Evolutionary conservation across 257 asterid genomes (phyloP).

Genomic region (Sherardia arvensis): DNA sequence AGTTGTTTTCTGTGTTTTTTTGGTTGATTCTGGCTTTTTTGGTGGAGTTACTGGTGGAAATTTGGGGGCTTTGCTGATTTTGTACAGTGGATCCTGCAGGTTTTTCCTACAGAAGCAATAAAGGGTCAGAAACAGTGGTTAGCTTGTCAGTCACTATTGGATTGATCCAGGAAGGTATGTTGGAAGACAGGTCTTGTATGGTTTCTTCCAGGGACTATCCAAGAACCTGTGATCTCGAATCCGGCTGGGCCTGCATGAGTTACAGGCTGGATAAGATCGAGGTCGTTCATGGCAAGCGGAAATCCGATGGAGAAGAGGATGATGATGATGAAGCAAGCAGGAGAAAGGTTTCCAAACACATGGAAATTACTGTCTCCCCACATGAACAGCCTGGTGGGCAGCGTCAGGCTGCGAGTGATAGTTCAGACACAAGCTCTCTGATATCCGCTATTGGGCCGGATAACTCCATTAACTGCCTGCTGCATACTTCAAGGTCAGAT

Average conservation of each 20-base stretch:
- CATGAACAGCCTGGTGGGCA: slow-evolving; percentile 20
- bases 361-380: slow-evolving; percentile 17
- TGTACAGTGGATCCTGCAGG: slow-evolving; percentile 23
- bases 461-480: slow-evolving; percentile 69
- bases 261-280: slow-evolving; percentile 43
- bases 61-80: slow-evolving; percentile 14
- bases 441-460: slow-evolving; percentile 68
- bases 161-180: slow-evolving; percentile 48
- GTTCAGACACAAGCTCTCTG: slow-evolving; percentile 57
- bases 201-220: slow-evolving; percentile 51
- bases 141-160: slow-evolving; percentile 16
- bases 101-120: slow-evolving; percentile 3
- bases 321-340: background rate
- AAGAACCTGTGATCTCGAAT: slow-evolving; percentile 42
- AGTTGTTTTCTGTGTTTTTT: background rate
- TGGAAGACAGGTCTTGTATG: slow-evolving; percentile 67
- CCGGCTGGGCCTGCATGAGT: slow-evolving; percentile 52
- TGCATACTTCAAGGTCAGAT: slow-evolving; percentile 73
- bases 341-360: slow-evolving; percentile 14
- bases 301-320: slow-evolving; percentile 13
- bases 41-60: slow-evolving; percentile 7
- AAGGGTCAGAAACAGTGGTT: slow-evolving; percentile 1
- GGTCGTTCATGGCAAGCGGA: slow-evolving; percentile 41
- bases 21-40: slow-evolving; percentile 3
- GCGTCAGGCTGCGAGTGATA: slow-evolving; percentile 24